Evolutionary conservation across 2,329 filamentous ascomycete species (phyloP).

Genomic region (Lanzia echinophila): DNA sequence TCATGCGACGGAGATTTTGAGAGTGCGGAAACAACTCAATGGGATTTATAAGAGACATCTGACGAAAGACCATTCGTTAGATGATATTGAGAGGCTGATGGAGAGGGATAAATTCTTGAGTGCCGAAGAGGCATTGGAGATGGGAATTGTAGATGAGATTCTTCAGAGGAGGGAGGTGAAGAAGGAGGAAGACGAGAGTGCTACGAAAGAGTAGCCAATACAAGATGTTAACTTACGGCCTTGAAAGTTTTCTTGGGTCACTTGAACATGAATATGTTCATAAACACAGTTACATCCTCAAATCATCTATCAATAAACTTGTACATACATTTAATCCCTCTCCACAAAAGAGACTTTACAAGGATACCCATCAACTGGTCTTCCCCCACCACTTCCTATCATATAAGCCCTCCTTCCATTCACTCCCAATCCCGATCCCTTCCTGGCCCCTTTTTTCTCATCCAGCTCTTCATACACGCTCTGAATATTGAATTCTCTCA

Average conservation of each 20-base stretch:
- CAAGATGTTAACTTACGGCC: not conserved
- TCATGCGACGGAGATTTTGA: slow-evolving; percentile 92
- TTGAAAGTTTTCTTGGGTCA: no score
- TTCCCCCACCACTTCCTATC: not conserved
- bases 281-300: no score
- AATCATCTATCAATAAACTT: no score
- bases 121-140: slow-evolving; percentile 77
- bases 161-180: slow-evolving; percentile 51
- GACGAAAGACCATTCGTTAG: slow-evolving; percentile 71
- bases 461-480: slow-evolving; percentile 1
- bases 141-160: slow-evolving; percentile 90
- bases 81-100: slow-evolving; percentile 91
- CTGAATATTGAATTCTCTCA: slow-evolving; percentile 5
- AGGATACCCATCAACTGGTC: not conserved
- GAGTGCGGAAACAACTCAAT: slow-evolving; percentile 79
- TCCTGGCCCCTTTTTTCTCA: not conserved
- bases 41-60: slow-evolving; percentile 83
- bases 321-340: no score
- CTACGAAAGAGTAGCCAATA: not conserved
- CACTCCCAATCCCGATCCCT: not conserved
- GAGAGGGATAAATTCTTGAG: slow-evolving; percentile 93
- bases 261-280: no score
- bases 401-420: slow-evolving; percentile 4
- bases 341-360: not conserved
- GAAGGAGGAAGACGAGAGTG: slow-evolving; percentile 10